Evolutionary conservation across 805 yeast species (phyloP), one percentile per base, ranked within the genome.

Genomic region (Metschnikowia bowlesiae): DNA sequence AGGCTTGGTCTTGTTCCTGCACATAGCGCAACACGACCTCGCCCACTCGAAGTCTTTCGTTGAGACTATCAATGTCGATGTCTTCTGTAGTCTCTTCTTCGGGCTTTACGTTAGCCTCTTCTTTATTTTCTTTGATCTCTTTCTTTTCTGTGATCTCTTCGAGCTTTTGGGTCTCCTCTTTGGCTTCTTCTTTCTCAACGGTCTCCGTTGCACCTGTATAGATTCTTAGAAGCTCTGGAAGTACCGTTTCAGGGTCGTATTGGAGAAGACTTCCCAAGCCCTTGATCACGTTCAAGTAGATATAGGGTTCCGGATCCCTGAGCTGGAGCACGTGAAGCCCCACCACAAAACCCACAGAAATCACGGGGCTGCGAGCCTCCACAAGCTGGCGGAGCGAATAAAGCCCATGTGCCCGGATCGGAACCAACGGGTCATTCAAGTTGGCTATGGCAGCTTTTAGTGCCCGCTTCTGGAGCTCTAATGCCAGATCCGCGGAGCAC

Each of bases 381-480:
- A 81, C 73, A 39, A 89, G 70, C 49, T 77, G 74, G 30, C 89
- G 72, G 31, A 92, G 65, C 26, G 83, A 65, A 54, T 79, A 80
- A 8, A 94, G 68, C 0, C 98, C 98, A 65, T 87, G 90, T 0
- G 96, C 98, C 48, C 90, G 74, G 2, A 92, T 80, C 0, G 98
- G 96, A 3, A 87, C 84, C 39, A 86, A 68, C 0, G 91, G 87
- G 65, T 91, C 96, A 49, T 82, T 82, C 39, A 94, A 65, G 52
- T 83, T 80, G 1, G 78, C 70, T 35, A 88, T 68, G 0, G 96
- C 96, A 32, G 80, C 72, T 13, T 78, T 75, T 43, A 86, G 67
- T 0, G 66, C 53, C 26, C 67, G 68, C 29, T 64, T 64, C 43
- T 83, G 79, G 7, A 62, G 49, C 9, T 70, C 73, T 39, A 52